These are phyloP conservation scores for Vitis rupestris DNA, from an alignment of 164 flowering plant genomes.

Conservation along the genomic window DNA sequence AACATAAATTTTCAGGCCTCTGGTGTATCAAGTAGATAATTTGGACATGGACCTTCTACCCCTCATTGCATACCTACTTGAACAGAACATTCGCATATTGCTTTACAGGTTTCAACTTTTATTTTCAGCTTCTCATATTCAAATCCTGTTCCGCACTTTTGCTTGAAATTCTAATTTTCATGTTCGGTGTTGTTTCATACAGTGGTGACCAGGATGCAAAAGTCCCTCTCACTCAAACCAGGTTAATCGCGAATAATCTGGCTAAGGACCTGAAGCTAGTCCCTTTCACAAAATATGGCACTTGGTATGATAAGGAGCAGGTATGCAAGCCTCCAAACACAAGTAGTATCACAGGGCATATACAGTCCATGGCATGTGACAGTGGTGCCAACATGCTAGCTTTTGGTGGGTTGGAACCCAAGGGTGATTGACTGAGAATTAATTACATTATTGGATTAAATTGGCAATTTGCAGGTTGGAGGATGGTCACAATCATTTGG, in stretches of 20 bases:
- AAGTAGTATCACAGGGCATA: too few relatives aligned
- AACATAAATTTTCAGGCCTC: slow-evolving; percentile 30
- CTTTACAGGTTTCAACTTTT: slow-evolving; percentile 31
- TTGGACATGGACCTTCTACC: slow-evolving; percentile 36
- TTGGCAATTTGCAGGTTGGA: slow-evolving; percentile 31
- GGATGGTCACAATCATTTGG: slow-evolving; percentile 60
- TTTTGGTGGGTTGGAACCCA: too few relatives aligned
- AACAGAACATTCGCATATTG: slow-evolving; percentile 32
- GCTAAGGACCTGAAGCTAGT: slow-evolving; percentile 28
- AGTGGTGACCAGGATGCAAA: slow-evolving; percentile 51
- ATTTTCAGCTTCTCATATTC: neutral
- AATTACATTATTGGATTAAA: too few relatives aligned
- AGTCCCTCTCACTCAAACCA: slow-evolving; percentile 45
- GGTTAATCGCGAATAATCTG: slow-evolving; percentile 37
- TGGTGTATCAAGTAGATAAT: slow-evolving; percentile 32
- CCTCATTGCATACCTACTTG: slow-evolving; percentile 24
- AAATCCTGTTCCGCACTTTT: too few relatives aligned
- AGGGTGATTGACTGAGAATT: too few relatives aligned
- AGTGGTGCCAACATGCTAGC: neutral
- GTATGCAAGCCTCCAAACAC: slow-evolving; percentile 8
- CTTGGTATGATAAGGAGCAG: slow-evolving; percentile 42
- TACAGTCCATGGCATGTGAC: too few relatives aligned
- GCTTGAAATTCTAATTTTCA: neutral
- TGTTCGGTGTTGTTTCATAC: neutral
- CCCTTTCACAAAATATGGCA: slow-evolving; percentile 28